Evolutionary conservation across 1,284 basidiomycete species (phyloP), one percentile per base, ranked within the genome.

Genomic region (Apiotrichum montevideense): DNA sequence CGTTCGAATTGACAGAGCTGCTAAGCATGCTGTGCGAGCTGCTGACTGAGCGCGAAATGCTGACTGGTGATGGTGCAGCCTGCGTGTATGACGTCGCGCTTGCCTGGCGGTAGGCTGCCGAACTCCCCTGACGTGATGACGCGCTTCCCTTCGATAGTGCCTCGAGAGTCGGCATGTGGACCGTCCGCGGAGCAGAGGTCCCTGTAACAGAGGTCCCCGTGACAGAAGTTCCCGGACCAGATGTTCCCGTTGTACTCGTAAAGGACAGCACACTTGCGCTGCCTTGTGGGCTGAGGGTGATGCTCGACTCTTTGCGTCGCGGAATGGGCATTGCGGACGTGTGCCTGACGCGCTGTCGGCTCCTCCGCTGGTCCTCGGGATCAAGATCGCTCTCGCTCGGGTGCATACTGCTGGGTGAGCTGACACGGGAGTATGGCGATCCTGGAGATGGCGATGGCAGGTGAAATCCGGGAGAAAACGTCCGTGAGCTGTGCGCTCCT

Each of bases 401-500:
- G 11, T 14, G 10, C 21, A 14, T 41, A 46, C 40, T 41, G 21
- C 47, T 34, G 3, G 39, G 49, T 3, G 21, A 33, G 40, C 32
- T 6, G 41, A 51, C 21, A 21, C 37, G 40, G 11, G 40, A 42
- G 33, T 74, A 74, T 9, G 72, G 71, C 11, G 72, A 74, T 1
- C 64, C 63, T 11, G 67, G 65, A 1, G 68, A 63, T 10, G 70
- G 69, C 1, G 70, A 71, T 1, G 72, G 72, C 5, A 74, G 52
- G 49, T 74, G 72, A 49, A 71, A 74, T 2, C 72, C 72, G 7
- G 63, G 61, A 8, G 72, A 72, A 54, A 72, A 69, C 0, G 69
- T 68, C 8, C 63, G 56, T 5, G 63, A 21, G 21, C 21, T 21
- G 21, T 21, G 21, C 21, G 21, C n/a, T 35, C 57, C 14, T 4